Percentiles rank a stretch among this genome's conserved stretches.
Evolutionary conservation across 176 grass and related monocot genomes (phyloP).

Genomic region (Hsuehochloa calcarea): DNA sequence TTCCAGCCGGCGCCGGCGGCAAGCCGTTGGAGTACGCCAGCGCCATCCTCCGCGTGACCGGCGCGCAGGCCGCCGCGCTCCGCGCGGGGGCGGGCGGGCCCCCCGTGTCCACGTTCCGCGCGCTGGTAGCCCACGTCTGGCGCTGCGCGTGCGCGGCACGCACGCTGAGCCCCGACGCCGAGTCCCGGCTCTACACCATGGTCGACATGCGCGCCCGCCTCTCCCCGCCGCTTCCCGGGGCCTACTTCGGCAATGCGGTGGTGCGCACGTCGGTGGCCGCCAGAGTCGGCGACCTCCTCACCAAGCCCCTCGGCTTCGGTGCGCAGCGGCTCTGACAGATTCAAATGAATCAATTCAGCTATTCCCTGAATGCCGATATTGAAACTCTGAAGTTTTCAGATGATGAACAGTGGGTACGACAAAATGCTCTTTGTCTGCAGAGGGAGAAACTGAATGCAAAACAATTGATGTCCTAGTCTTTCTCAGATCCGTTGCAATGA

Average conservation of each 20-base stretch:
- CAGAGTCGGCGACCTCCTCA: conserved; percentile 33
- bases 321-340: conserved; percentile 19
- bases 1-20: not conserved
- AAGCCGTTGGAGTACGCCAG: not conserved
- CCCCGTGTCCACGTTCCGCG: conserved; percentile 41
- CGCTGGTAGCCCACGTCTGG: conserved; percentile 45
- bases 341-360: too few species aligned
- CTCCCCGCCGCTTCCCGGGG: conserved; percentile 30
- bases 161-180: conserved; percentile 9
- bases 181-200: conserved; percentile 45
- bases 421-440: too few species aligned
- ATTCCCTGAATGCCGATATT: too few species aligned
- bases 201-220: conserved; percentile 52
- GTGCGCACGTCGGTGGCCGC: conserved; percentile 29
- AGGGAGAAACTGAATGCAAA: too few species aligned
- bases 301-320: not conserved
- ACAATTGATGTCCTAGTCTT: too few species aligned
- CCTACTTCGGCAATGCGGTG: conserved; percentile 62
- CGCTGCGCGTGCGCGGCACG: conserved; percentile 57
- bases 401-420: too few species aligned
- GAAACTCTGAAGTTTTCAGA: too few species aligned
- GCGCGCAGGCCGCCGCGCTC: conserved; percentile 26
- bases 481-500: too few species aligned
- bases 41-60: conserved; percentile 42
- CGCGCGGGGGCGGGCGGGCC: conserved; percentile 3